A percentile compares a stretch with the other conserved stretches of the same genome.
phyloP scores from a whole-genome alignment of 129 eudicot genomes.

The Ambrosia artemisiifolia region DNA sequence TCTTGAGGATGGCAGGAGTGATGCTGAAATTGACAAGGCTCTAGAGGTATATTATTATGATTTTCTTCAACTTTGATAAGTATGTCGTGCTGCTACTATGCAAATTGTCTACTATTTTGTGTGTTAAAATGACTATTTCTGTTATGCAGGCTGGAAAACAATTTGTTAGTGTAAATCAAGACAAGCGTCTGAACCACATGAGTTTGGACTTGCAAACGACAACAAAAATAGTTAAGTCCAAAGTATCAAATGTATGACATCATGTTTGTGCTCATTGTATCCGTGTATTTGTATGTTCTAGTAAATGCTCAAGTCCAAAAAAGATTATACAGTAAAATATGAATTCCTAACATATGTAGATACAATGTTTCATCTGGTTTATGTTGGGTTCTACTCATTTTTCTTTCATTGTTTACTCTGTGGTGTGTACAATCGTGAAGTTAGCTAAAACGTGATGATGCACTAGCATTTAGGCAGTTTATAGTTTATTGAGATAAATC shows the following conservation, averaged over 20 bases:
- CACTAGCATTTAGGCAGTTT: too few species aligned
- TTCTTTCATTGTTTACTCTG: too few species aligned
- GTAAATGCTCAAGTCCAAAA: constrained; percentile 5
- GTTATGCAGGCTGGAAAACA: constrained; percentile 66
- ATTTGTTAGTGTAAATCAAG: constrained; percentile 85
- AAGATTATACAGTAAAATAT: too few species aligned
- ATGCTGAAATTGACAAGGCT: constrained; percentile 62
- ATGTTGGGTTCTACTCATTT: too few species aligned
- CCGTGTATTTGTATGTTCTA: background rate
- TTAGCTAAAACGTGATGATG: too few species aligned
- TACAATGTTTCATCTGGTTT: too few species aligned
- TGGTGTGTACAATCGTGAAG: too few species aligned
- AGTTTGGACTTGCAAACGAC: constrained; percentile 78
- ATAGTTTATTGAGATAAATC: too few species aligned
- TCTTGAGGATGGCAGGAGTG: constrained; percentile 75
- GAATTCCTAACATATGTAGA: too few species aligned
- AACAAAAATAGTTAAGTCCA: constrained; percentile 72
- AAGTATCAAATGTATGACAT: constrained; percentile 56
- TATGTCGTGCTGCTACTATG: background rate
- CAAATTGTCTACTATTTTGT: background rate
- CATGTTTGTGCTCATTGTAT: background rate
- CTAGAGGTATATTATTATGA: constrained; percentile 38
- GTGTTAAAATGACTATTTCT: background rate
- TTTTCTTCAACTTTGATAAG: too few species aligned
- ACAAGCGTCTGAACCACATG: constrained; percentile 73